Percentiles rank a stretch among this genome's conserved stretches.
phyloP scores from a whole-genome alignment of 305 asterid species.

The Andrographis paniculata region DNA sequence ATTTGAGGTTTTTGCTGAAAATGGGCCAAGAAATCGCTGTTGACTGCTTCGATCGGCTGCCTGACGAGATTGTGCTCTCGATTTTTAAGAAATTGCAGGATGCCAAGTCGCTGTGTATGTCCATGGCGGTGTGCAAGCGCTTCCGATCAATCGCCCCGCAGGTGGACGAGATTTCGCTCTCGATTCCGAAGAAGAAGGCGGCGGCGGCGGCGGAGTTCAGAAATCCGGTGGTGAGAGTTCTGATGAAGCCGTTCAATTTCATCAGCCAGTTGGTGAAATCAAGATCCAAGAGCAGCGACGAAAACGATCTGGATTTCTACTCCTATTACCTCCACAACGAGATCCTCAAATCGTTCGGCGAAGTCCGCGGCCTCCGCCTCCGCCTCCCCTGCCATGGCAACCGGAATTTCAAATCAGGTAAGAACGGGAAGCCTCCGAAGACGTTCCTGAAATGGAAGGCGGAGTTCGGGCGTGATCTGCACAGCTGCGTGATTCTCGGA shows the following conservation, averaged over 20 bases:
- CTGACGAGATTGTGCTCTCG: conserved; percentile 41
- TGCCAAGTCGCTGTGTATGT: conserved; percentile 39
- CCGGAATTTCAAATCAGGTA: conserved; percentile 10
- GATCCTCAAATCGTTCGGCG: conserved; percentile 32
- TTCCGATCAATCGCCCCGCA: conserved; percentile 43
- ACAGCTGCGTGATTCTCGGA: conserved; percentile 55
- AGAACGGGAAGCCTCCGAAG: conserved; percentile 6
- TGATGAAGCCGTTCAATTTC: conserved; percentile 33
- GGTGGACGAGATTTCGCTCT: conserved; percentile 28
- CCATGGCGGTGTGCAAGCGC: conserved; percentile 50
- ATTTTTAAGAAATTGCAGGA: conserved; percentile 47
- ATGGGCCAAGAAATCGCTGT: conserved; percentile 7
- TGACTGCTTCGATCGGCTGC: conserved; percentile 40
- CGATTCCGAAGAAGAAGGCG: conserved; percentile 25
- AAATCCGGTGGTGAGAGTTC: conserved; percentile 18
- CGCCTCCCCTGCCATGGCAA: conserved; percentile 31
- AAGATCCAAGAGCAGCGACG: conserved; percentile 26
- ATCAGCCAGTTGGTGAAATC: conserved; percentile 27
- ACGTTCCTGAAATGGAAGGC: conserved; percentile 59
- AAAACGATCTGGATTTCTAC: conserved; percentile 23
- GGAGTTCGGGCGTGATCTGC: conserved; percentile 55
- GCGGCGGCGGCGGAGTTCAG: conserved; percentile 15
- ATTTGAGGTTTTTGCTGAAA: neutral
- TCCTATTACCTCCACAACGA: conserved; percentile 27
- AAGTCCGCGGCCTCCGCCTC: conserved; percentile 34